Percentiles rank a stretch among this genome's conserved stretches.
Conservation (phyloP, 78 protist genomes). For the Dictyostelium purpureum region DNA sequence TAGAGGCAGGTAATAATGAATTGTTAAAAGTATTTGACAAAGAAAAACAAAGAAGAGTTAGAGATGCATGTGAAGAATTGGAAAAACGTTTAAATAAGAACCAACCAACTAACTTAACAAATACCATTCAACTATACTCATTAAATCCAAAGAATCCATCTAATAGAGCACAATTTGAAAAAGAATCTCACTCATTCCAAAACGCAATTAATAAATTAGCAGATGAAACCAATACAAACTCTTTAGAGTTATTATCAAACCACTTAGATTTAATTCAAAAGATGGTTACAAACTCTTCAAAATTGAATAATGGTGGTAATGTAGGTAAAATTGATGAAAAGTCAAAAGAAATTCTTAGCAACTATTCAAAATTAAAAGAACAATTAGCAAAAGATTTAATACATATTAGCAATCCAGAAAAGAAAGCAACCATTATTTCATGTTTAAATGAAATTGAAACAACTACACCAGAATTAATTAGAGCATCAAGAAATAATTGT, state of each 20-base stretch:
- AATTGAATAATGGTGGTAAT: background rate
- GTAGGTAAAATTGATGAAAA: background rate
- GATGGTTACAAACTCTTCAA: background rate
- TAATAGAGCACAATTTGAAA: background rate
- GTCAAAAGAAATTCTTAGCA: background rate
- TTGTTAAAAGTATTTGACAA: background rate
- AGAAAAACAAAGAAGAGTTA: conserved; percentile 17
- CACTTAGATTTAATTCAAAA: conserved; percentile 6
- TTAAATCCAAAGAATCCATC: background rate
- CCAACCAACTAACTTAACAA: background rate
- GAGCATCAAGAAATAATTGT: conserved; percentile 18
- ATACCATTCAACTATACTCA: background rate
- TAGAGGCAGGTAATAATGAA: background rate
- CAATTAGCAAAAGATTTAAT: conserved; percentile 8
- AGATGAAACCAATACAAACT: background rate
- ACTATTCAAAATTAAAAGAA: conserved; percentile 17
- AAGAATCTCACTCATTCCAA: background rate
- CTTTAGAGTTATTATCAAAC: background rate
- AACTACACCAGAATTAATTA: conserved; percentile 14
- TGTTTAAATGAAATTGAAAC: conserved; percentile 16
- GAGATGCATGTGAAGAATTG: conserved; percentile 28
- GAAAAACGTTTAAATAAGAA: conserved; percentile 4
- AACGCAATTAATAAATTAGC: background rate
- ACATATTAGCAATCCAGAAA: background rate
- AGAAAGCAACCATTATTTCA: background rate